phyloP scores from a whole-genome alignment of 176 grass and related monocot species.

The Puya raimondii region DNA sequence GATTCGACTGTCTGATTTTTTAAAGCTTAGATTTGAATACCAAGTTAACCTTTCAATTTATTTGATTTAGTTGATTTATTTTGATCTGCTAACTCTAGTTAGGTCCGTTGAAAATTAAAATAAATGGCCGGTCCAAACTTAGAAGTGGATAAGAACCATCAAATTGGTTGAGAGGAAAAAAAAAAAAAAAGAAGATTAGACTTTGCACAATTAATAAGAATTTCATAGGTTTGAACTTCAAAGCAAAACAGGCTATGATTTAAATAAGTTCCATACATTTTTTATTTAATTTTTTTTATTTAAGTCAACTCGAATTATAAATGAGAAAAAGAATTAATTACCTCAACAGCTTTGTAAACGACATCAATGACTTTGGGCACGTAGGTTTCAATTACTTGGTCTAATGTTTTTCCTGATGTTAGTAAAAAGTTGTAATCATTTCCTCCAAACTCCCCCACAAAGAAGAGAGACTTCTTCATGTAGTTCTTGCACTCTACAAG shows the following conservation, averaged over 20 bases:
- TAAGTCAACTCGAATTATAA: not conserved
- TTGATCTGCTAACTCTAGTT: too few species aligned
- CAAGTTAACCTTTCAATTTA: too few species aligned
- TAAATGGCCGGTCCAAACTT: too few species aligned
- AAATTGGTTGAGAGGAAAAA: too few species aligned
- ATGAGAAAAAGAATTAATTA: constrained; percentile 10
- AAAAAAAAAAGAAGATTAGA: too few species aligned
- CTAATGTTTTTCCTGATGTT: not conserved
- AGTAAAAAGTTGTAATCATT: constrained; percentile 27
- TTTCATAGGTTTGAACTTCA: not conserved
- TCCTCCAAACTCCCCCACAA: constrained; percentile 31
- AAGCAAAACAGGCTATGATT: not conserved
- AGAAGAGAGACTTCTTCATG: constrained; percentile 28
- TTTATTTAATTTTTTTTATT: not conserved
- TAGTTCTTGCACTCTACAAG: constrained; percentile 17
- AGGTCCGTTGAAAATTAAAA: too few species aligned
- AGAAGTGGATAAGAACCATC: too few species aligned
- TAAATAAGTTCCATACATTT: not conserved
- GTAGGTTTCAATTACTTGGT: constrained; percentile 5
- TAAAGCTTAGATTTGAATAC: too few species aligned
- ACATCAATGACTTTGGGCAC: constrained; percentile 17
- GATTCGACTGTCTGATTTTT: too few species aligned
- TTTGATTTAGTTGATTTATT: too few species aligned
- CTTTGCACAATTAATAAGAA: too few species aligned
- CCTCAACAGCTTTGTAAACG: constrained; percentile 29